phyloP scores from a whole-genome alignment of 495 filamentous ascomycete species.

The Geopyxis carbonaria region DNA sequence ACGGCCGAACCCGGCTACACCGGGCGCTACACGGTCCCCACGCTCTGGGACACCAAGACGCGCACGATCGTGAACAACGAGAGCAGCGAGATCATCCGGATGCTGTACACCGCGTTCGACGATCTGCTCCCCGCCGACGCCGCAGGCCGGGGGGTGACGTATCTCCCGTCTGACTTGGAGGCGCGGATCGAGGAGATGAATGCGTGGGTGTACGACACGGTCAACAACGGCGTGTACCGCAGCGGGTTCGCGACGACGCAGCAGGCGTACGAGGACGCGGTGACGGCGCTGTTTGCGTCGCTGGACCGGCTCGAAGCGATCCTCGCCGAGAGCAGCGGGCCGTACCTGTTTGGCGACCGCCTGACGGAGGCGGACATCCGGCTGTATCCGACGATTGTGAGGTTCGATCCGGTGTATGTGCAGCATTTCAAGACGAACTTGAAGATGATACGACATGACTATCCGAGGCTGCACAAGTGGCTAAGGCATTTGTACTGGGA shows the following conservation, averaged over 20 bases:
- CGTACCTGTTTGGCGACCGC: conserved; percentile 48
- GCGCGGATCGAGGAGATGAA: conserved; percentile 56
- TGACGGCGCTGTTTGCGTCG: conserved; percentile 48
- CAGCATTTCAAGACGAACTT: conserved; percentile 93
- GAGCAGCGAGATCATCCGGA: conserved; percentile 64
- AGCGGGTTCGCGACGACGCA: conserved; percentile 40
- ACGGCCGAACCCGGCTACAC: conserved; percentile 48
- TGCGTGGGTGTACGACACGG: conserved; percentile 64
- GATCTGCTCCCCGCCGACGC: conserved; percentile 38
- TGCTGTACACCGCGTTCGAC: conserved; percentile 55
- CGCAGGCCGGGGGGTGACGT: conserved; percentile 41
- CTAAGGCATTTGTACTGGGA: conserved; percentile 56
- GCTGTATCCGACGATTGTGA: conserved; percentile 64
- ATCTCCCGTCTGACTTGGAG: conserved; percentile 43
- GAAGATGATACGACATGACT: conserved; percentile 62
- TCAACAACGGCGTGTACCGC: conserved; percentile 79
- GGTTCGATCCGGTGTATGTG: conserved; percentile 79
- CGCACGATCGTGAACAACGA: conserved; percentile 70
- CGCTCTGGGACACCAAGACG: conserved; percentile 57
- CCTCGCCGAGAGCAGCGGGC: conserved; percentile 37
- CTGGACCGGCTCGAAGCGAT: conserved; percentile 56
- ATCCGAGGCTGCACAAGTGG: conserved; percentile 53
- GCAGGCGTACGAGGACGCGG: conserved; percentile 56
- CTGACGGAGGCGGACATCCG: conserved; percentile 73
- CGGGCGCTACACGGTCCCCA: conserved; percentile 64